phyloP scores from a whole-genome alignment of 2,329 filamentous ascomycete species.

The Elsinoe fawcettii region DNA sequence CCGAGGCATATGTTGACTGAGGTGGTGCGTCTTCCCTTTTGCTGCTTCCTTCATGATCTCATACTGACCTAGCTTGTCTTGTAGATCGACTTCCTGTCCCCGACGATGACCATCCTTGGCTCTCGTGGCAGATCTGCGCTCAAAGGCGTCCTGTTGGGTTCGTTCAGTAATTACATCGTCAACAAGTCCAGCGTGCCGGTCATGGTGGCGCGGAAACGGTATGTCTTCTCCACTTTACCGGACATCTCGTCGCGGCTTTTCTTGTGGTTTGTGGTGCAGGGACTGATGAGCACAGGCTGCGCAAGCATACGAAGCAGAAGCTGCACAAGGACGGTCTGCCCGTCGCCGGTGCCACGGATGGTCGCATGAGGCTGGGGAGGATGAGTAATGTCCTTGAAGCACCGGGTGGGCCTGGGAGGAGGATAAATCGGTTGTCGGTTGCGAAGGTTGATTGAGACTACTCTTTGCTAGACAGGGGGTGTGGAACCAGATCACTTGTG shows the following conservation, averaged over 20 bases:
- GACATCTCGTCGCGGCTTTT: not conserved
- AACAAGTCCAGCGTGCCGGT: constrained; percentile 95
- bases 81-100: constrained; percentile 78
- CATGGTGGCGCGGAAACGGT: constrained; percentile 80
- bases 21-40: constrained; percentile 49
- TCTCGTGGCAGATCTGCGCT: constrained; percentile 84
- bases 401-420: constrained; percentile 14
- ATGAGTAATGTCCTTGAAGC: constrained; percentile 21
- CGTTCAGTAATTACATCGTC: constrained; percentile 94
- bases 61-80: not conserved
- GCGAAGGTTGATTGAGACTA: constrained; percentile 18
- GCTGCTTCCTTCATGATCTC: constrained; percentile 8
- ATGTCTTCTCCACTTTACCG: constrained; percentile 1
- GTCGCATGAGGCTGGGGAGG: constrained; percentile 18
- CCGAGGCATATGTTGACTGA: constrained; percentile 94
- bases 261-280: too few species aligned
- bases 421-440: constrained; percentile 18
- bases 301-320: constrained; percentile 19
- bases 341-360: constrained; percentile 18
- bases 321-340: constrained; percentile 20
- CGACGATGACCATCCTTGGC: constrained; percentile 86
- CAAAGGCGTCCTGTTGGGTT: constrained; percentile 90
- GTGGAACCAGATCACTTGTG: too few species aligned
- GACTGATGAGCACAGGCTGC: constrained; percentile 16
- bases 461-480: too few species aligned